These are phyloP conservation scores for Phytophthora aleatoria DNA, from an alignment of 352 stramenopile species.

Conservation along the genomic window DNA sequence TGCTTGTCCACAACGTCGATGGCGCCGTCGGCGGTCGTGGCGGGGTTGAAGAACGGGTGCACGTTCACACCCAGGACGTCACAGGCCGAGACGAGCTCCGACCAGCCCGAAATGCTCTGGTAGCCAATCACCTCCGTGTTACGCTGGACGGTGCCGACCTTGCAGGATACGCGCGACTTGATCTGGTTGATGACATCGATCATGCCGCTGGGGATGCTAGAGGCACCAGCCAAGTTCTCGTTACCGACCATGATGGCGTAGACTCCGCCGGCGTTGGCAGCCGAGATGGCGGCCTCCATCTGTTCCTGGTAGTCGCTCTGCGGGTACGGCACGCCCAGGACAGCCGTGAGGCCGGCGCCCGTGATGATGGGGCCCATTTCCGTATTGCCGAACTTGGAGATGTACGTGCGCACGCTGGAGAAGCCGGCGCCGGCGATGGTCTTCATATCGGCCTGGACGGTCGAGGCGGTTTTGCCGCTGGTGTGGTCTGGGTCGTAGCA, in stretches of 20 bases:
- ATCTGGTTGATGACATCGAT: conserved; percentile 57
- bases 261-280: conserved; percentile 50
- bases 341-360: conserved; percentile 46
- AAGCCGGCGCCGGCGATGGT: conserved; percentile 60
- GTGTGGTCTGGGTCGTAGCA: conserved; percentile 73
- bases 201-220: conserved; percentile 43
- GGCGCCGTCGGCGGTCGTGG: conserved; percentile 34
- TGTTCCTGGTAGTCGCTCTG: conserved; percentile 52
- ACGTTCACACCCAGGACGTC: conserved; percentile 64
- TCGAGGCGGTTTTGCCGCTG: conserved; percentile 38
- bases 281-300: conserved; percentile 42
- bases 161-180: conserved; percentile 54
- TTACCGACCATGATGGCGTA: conserved; percentile 72
- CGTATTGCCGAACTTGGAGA: conserved; percentile 55
- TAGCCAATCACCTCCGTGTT: conserved; percentile 60
- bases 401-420: conserved; percentile 71
- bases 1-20: conserved; percentile 57
- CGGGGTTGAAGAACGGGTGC: conserved; percentile 64
- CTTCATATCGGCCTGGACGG: conserved; percentile 50
- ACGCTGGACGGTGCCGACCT: conserved; percentile 73
- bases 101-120: conserved; percentile 37
- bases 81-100: conserved; percentile 41
- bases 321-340: conserved; percentile 57
- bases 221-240: conserved; percentile 53
- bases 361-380: conserved; percentile 61